These are phyloP conservation scores for Pascua guehoae DNA, from an alignment of 1,284 basidiomycete genomes.

Conservation along the genomic window DNA sequence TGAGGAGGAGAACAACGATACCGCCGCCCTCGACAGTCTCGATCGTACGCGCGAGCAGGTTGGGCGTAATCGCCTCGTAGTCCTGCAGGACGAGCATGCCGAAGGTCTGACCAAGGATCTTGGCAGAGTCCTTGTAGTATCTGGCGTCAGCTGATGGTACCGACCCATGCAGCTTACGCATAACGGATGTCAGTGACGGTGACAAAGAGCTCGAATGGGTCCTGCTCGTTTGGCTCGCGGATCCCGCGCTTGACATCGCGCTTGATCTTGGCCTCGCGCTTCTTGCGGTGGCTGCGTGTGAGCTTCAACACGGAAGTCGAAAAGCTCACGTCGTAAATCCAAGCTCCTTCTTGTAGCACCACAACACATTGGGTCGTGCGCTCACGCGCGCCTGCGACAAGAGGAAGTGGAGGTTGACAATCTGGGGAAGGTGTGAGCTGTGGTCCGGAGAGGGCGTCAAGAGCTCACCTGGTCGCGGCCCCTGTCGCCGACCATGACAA, in stretches of 20 bases:
- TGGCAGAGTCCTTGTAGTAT: conserved; percentile 91
- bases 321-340: conserved; percentile 78
- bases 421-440: conserved; percentile 52
- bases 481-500: conserved; percentile 94
- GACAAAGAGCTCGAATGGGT: conserved; percentile 97
- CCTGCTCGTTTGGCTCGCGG: conserved; percentile 89
- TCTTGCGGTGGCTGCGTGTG: conserved; percentile 78
- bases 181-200: conserved; percentile 99
- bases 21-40: conserved; percentile 99
- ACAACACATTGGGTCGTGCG: conserved; percentile 83
- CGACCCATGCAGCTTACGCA: conserved; percentile 62
- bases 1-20: conserved; percentile 82
- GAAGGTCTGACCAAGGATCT: conserved; percentile 94
- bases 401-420: conserved; percentile 94
- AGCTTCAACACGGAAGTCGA: conserved; percentile 12
- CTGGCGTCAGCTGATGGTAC: conserved; percentile 45
- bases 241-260: conserved; percentile 89
- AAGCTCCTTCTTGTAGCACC: conserved; percentile 97
- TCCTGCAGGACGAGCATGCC: conserved; percentile 98
- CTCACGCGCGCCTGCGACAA: conserved; percentile 86
- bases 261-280: conserved; percentile 92
- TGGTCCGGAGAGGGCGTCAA: neutral
- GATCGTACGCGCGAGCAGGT: conserved; percentile 91
- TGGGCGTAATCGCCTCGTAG: conserved; percentile 97
- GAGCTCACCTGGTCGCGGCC: conserved; percentile 78